Base-by-base conservation (phyloP, 352 stramenopile species). In the Pythium volutum region DNA sequence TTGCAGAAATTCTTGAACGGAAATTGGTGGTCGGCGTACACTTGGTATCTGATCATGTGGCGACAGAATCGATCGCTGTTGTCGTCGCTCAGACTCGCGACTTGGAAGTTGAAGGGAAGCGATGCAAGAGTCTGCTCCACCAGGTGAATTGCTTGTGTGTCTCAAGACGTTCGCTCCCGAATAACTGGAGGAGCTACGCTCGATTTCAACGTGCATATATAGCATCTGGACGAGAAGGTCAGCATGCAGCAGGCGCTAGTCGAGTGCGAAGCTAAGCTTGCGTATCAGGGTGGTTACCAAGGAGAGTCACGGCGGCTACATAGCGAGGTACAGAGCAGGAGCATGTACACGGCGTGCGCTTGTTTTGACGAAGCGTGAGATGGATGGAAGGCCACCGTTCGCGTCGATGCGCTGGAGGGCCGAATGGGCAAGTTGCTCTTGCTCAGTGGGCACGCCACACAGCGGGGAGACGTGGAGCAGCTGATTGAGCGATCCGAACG, bases 81-180 rank as follows among this genome's bases (percentile, higher is more conserved):
- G 49, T 88, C 14, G 58, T 64, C 14, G 52, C 67, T 16, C 76
- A 84, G 43, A 63, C 79, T 8, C 67, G 74, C 10, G 73, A 81
- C 23, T 49, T 87, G 51, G 75, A 81, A 39, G 46, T 73, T 18
- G 67, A 73, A 15, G 63, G 66, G 8, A 84, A 84, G 47, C 73
- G 76, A 10, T 77, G 78, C 51, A 75, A 66, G 22, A 39, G 50
- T 4, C 59, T 86, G 5, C 59, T 85, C 12, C 73, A 87, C 27
- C 70, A 84, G 72, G 74, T 76, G 22, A 2, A 4, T 36, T 36
- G 7, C 14, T 36, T 8, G 33, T 23, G 11, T 6, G 20, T 11
- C 27, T 57, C 4, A 31, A 6, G 14, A 12, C 31, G 8, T 36
- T 36, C 14, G n/a, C n/a, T 36, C 31, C 31, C 6, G 31, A 36